Evolutionary conservation across 2,329 filamentous ascomycete genomes (phyloP), one percentile per base, ranked within the genome.

Genomic region (Pseudofabraea citricarpa): DNA sequence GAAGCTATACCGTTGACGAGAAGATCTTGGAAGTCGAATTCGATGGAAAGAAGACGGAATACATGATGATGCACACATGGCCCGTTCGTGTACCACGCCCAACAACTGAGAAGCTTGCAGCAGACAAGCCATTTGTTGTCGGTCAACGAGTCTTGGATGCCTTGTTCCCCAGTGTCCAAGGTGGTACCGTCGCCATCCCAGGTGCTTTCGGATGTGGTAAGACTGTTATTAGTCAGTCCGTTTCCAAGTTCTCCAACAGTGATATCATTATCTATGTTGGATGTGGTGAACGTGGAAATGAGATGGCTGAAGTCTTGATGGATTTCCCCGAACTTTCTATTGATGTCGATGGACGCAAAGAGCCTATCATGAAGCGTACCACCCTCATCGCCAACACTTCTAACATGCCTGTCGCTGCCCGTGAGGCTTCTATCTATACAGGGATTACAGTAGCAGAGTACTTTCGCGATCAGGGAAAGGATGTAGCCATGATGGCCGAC

Each of bases 221-320:
- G 83, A 98, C 93, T 60, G 93, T 98, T 73, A 98, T 98, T 70
- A 90, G 85, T 61, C 93, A 98, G 72, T 95, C 89, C 48, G 86
- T 98, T 52, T 98, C 93, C 68, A 98, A 98, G 72, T 98, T 98
- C 75, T 98, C 93, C 63, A 98, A 98, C 82, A 93, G 87, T 67
- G 93, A 98, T 66, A 88, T 97, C 61, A 98, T 98, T 56, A 87
- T 98, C 57, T 98, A 98, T 65, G 93, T 98, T 48, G 93, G 93
- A 47, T 85, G 77, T 62, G 69, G 90, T 57, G 93, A 98, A 72
- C 87, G 93, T 58, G 93, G 93, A 56, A 98, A 98, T 64, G 93
- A 98, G 71, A 98, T 98, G 93, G 93, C 93, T 52, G 93, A 98
- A 78, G 93, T 98, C 56, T 78, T 98, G 78, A 97, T 96, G 87